A percentile compares a stretch with the other conserved stretches of the same genome.
Conservation (phyloP, 1,139 yeast genomes). For the Geotrichum carabidarum region DNA sequence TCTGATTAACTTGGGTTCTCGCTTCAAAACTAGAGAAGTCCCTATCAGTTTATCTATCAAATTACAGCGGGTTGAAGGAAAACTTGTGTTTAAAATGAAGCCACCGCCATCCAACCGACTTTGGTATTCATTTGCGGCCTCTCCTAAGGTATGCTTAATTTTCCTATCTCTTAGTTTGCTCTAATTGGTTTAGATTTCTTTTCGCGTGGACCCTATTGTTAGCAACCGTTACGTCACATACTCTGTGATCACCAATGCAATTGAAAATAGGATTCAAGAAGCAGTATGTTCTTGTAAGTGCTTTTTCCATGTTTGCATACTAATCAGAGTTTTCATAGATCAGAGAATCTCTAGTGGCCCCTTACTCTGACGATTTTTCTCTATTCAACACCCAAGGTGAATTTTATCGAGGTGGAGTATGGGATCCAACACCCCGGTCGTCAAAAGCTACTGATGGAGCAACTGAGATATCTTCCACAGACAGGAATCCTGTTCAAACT, state of each 20-base stretch:
- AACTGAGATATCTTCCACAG: background rate
- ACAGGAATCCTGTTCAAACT: background rate
- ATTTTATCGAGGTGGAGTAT: conserved; percentile 90
- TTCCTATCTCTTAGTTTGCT: background rate
- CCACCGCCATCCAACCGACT: conserved; percentile 90
- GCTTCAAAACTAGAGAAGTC: conserved; percentile 77
- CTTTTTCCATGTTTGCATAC: background rate
- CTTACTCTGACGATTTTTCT: conserved; percentile 82
- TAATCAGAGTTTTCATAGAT: conserved; percentile 31
- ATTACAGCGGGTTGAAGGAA: conserved; percentile 66
- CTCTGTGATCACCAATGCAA: conserved; percentile 69
- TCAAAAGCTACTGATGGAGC: background rate
- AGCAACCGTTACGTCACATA: conserved; percentile 78
- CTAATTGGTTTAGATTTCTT: conserved; percentile 17
- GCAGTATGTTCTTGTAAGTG: conserved; percentile 36
- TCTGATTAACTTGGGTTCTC: conserved; percentile 63
- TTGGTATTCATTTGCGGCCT: conserved; percentile 83
- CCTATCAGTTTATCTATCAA: conserved; percentile 69
- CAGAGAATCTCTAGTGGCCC: conserved; percentile 72
- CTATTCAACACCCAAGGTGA: conserved; percentile 62
- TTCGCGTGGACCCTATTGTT: conserved; percentile 84
- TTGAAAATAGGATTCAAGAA: conserved; percentile 73
- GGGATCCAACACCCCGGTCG: conserved; percentile 42
- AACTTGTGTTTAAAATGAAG: conserved; percentile 61
- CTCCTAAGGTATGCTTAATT: conserved; percentile 57